phyloP scores from a whole-genome alignment of 306 rosid genomes.

The Cucurbita ficifolia region DNA sequence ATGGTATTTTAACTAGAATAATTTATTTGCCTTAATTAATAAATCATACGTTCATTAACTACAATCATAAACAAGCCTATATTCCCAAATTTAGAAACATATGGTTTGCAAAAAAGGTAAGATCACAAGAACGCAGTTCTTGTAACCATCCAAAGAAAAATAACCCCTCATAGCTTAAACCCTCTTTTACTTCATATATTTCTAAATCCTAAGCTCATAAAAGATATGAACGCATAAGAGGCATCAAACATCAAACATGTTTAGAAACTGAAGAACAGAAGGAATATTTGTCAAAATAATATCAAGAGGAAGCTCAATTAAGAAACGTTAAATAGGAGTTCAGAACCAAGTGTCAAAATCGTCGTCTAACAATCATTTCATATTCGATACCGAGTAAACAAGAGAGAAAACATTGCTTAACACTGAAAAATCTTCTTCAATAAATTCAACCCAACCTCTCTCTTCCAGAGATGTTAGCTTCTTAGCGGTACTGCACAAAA shows the following conservation, averaged over 20 bases:
- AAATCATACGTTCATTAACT: too few species aligned
- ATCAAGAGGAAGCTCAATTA: background rate
- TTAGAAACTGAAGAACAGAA: background rate
- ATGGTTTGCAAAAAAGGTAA: background rate
- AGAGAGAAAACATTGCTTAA: background rate
- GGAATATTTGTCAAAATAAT: background rate
- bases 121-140: background rate
- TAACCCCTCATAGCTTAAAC: too few species aligned
- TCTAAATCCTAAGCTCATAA: too few species aligned
- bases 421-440: background rate
- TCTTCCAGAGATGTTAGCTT: background rate
- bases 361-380: background rate
- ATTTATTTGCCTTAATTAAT: too few species aligned
- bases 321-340: background rate
- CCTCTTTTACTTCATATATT: background rate
- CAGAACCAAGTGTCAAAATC: background rate
- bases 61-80: too few species aligned
- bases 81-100: too few species aligned
- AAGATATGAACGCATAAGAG: background rate
- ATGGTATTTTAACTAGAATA: too few species aligned
- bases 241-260: background rate
- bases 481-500: constrained; percentile 61
- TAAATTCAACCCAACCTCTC: background rate
- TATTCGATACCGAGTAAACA: background rate
- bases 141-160: background rate